These are phyloP conservation scores for Alternaria hordeiaustralica DNA, from an alignment of 2,329 filamentous ascomycete genomes.

Conservation along the genomic window DNA sequence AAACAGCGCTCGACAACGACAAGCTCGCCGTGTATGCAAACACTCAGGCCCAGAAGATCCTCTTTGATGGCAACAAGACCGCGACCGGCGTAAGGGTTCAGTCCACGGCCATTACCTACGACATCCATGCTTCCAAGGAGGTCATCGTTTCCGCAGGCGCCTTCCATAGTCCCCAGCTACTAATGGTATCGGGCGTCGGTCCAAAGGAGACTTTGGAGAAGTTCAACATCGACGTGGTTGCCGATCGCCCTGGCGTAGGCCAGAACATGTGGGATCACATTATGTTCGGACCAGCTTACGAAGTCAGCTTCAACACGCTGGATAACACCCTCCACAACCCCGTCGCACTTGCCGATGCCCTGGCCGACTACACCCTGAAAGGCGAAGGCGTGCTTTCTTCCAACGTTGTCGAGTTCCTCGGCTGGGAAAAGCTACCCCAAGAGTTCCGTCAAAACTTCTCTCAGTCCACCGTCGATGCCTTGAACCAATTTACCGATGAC, in stretches of 20 bases:
- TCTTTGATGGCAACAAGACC: slow-evolving; percentile 35
- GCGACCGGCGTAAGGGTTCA: slow-evolving; percentile 43
- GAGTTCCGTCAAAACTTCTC: neutral
- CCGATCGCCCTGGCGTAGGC: slow-evolving; percentile 30
- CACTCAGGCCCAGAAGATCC: slow-evolving; percentile 43
- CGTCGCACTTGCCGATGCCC: neutral
- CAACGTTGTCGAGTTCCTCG: neutral
- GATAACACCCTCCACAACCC: neutral
- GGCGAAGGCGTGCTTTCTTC: neutral
- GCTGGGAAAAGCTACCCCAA: neutral
- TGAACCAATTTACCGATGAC: neutral
- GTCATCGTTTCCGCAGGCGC: neutral
- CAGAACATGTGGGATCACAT: slow-evolving; percentile 25
- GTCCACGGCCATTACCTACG: slow-evolving; percentile 47
- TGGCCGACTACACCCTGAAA: neutral
- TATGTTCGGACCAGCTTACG: slow-evolving; percentile 17
- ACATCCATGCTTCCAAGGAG: slow-evolving; percentile 36
- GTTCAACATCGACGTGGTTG: slow-evolving; percentile 25
- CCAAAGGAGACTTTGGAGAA: slow-evolving; percentile 16
- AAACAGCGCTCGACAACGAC: neutral
- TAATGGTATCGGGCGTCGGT: slow-evolving; percentile 49
- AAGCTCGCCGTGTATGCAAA: slow-evolving; percentile 35
- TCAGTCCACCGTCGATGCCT: neutral
- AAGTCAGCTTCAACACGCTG: neutral
- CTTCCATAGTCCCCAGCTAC: slow-evolving; percentile 38